Conservation (phyloP, 352 stramenopile species). For the Blastocystis sp. region DNA sequence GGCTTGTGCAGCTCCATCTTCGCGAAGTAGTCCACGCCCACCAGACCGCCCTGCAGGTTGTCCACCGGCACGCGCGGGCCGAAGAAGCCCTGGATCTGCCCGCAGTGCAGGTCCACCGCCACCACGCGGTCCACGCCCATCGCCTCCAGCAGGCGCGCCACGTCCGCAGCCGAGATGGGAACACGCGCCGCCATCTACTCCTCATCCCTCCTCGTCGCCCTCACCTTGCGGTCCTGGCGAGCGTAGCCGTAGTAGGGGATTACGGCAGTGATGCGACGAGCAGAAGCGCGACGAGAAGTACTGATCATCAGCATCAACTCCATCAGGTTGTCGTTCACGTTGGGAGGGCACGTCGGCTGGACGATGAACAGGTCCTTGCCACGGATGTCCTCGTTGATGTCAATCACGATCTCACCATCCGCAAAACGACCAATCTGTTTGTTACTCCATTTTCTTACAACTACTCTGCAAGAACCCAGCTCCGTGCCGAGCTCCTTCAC, state of each 20-base stretch:
- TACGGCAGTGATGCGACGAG: conserved; percentile 95
- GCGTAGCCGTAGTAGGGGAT: conserved; percentile 87
- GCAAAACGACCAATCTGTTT: conserved; percentile 79
- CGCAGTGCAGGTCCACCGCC: conserved; percentile 87
- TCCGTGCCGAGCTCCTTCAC: conserved; percentile 92
- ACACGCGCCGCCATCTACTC: conserved; percentile 80
- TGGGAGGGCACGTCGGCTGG: conserved; percentile 92
- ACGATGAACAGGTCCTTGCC: conserved; percentile 99
- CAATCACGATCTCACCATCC: conserved; percentile 98
- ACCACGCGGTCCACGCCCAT: conserved; percentile 89
- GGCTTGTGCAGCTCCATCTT: conserved; percentile 96
- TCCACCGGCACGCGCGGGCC: conserved; percentile 95
- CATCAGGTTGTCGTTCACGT: conserved; percentile 99
- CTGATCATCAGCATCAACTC: conserved; percentile 94
- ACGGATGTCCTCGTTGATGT: conserved; percentile 98
- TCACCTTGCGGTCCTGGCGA: conserved; percentile 86
- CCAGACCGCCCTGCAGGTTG: conserved; percentile 91
- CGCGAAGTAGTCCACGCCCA: conserved; percentile 88
- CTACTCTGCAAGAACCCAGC: conserved; percentile 77
- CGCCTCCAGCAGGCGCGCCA: conserved; percentile 84
- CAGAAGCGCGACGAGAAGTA: conserved; percentile 92
- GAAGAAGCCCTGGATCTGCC: conserved; percentile 96
- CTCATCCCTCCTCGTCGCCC: not conserved
- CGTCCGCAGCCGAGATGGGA: conserved; percentile 91
- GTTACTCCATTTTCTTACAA: not conserved